Evolutionary conservation across 345 rosid species (phyloP).

Genomic region (Cochlearia excelsa): DNA sequence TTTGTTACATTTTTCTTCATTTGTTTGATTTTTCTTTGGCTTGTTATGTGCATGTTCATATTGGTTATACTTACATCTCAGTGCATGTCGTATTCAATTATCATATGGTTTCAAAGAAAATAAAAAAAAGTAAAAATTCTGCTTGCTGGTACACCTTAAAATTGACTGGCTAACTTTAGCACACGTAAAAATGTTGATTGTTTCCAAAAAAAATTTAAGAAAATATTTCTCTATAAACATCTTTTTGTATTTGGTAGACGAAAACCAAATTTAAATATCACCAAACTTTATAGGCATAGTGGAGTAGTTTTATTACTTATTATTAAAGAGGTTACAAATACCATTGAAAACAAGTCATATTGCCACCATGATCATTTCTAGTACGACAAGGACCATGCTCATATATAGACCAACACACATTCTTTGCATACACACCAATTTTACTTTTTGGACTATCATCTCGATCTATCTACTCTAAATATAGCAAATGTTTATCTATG

Average conservation of each 20-base stretch:
- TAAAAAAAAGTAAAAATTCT: not conserved
- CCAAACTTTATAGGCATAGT: not conserved
- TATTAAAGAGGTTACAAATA: not conserved
- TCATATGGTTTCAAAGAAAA: not conserved
- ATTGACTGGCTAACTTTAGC: constrained; percentile 14
- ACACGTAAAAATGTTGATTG: not conserved
- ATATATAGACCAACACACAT: constrained; percentile 6
- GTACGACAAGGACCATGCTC: constrained; percentile 5
- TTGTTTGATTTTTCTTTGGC: not conserved
- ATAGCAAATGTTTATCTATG: not conserved
- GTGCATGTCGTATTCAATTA: not conserved
- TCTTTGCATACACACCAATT: constrained; percentile 1
- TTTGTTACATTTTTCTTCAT: not conserved
- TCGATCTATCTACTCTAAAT: constrained; percentile 1
- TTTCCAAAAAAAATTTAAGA: not conserved
- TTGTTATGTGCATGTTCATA: not conserved
- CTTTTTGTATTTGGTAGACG: not conserved
- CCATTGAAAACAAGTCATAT: constrained; percentile 9
- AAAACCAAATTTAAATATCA: not conserved
- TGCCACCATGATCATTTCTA: not conserved
- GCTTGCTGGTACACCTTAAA: constrained; percentile 11
- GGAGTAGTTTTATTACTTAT: not conserved
- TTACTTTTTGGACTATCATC: not conserved
- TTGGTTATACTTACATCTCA: too few relatives aligned
- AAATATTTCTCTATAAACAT: too few relatives aligned